phyloP scores from a whole-genome alignment of 2,329 filamentous ascomycete genomes.

The Hortaea sp. region DNA sequence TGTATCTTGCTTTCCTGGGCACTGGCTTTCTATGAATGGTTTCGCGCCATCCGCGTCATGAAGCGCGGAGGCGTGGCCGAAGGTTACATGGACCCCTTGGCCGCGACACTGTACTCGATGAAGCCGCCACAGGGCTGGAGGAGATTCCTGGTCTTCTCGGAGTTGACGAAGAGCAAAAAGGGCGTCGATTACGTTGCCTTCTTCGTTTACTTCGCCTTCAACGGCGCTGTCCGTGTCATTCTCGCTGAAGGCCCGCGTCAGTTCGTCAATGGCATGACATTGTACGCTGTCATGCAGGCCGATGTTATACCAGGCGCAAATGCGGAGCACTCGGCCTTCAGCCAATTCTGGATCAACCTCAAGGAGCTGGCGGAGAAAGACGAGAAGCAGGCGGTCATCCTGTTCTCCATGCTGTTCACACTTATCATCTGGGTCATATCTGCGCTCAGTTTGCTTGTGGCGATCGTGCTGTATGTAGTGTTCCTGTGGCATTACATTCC shows the following conservation, averaged over 20 bases:
- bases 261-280: conserved; percentile 77
- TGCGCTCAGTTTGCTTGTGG: conserved; percentile 61
- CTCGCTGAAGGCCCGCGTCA: conserved; percentile 88
- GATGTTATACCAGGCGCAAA: conserved; percentile 53
- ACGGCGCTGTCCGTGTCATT: conserved; percentile 78
- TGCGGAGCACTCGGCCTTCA: conserved; percentile 48
- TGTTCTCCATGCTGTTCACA: conserved; percentile 89
- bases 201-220: conserved; percentile 79
- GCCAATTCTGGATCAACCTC: conserved; percentile 77
- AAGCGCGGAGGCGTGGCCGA: conserved; percentile 77
- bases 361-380: conserved; percentile 61
- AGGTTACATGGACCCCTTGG: conserved; percentile 81
- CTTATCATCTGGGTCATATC: conserved; percentile 81
- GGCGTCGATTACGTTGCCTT: conserved; percentile 82
- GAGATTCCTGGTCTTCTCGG: conserved; percentile 84
- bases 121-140: conserved; percentile 68
- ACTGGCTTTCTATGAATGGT: conserved; percentile 69
- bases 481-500: conserved; percentile 94
- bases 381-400: conserved; percentile 67
- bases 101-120: conserved; percentile 73
- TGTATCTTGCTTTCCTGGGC: conserved; percentile 88
- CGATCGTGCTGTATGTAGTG: conserved; percentile 68
- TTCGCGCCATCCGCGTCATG: conserved; percentile 73
- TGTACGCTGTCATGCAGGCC: conserved; percentile 71
- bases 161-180: conserved; percentile 83